A percentile compares a stretch with the other conserved stretches of the same genome.
These are phyloP conservation scores for Cerioporus squamosus DNA, from an alignment of 1,284 basidiomycete species.

Conservation along the genomic window DNA sequence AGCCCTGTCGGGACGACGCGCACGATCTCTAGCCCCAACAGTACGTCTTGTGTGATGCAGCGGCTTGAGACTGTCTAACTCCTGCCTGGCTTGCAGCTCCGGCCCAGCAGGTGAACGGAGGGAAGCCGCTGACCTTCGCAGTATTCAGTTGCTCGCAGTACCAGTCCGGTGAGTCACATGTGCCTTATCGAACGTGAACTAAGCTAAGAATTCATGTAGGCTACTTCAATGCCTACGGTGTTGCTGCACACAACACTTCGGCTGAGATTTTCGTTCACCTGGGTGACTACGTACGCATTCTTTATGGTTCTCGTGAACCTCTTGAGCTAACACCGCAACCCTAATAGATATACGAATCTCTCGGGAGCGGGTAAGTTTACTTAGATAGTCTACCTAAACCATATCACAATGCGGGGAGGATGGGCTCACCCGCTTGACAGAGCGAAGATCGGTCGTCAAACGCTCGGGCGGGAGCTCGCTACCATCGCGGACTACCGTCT, in stretches of 20 bases:
- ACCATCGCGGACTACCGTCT: constrained; percentile 67
- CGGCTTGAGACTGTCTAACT: background rate
- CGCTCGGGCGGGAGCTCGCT: constrained; percentile 59
- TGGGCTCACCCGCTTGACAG: constrained; percentile 27
- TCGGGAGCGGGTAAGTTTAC: constrained; percentile 46
- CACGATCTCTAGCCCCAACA: constrained; percentile 51
- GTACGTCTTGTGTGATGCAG: constrained; percentile 32
- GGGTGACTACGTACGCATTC: constrained; percentile 59
- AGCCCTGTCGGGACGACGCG: constrained; percentile 56
- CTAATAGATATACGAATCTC: constrained; percentile 53
- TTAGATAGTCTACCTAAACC: background rate
- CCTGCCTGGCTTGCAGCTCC: constrained; percentile 39
- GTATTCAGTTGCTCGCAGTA: constrained; percentile 67
- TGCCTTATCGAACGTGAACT: background rate
- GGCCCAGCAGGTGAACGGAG: constrained; percentile 55
- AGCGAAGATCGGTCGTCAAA: constrained; percentile 49
- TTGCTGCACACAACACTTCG: constrained; percentile 58
- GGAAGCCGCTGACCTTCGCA: constrained; percentile 57
- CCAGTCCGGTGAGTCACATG: constrained; percentile 43
- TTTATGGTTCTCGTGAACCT: too few species aligned
- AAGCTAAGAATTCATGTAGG: constrained; percentile 37
- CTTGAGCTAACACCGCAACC: background rate
- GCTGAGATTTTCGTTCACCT: constrained; percentile 68
- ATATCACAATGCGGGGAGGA: too few species aligned
- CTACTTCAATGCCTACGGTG: constrained; percentile 72